Percentiles rank a stretch among this genome's conserved stretches.
Evolutionary conservation across 2,329 filamentous ascomycete genomes (phyloP).

Genomic region (Colletotrichum melonis): DNA sequence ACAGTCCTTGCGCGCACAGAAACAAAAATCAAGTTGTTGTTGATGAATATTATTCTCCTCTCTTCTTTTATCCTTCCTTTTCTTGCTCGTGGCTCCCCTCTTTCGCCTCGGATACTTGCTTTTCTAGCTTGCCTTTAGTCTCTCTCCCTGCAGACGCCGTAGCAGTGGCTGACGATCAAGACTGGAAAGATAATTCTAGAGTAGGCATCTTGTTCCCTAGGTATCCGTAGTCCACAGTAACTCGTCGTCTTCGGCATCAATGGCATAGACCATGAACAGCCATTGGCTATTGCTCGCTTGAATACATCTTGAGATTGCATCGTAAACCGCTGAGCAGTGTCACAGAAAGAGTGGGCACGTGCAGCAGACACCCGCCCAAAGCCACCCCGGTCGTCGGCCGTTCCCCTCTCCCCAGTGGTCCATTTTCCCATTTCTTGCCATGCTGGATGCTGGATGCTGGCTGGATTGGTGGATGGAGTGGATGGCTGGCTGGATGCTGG

Average conservation of each 20-base stretch:
- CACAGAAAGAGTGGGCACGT: slow-evolving; percentile 33
- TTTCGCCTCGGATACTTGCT: slow-evolving; percentile 23
- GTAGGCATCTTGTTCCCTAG: slow-evolving; percentile 1
- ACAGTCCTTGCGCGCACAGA: neutral
- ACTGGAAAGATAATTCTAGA: neutral
- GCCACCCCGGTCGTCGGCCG: neutral
- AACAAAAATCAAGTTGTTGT: slow-evolving; percentile 14
- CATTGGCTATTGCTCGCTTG: slow-evolving; percentile 9
- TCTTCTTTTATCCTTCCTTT: neutral
- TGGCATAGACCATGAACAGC: neutral
- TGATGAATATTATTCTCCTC: neutral
- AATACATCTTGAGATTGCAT: neutral
- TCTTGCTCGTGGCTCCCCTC: neutral
- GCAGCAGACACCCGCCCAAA: slow-evolving; percentile 24
- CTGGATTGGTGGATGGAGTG: too few relatives aligned
- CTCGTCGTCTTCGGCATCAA: neutral
- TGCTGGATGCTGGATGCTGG: too few relatives aligned
- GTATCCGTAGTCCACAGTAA: neutral
- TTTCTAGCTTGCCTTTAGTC: neutral
- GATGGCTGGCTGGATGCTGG: too few relatives aligned
- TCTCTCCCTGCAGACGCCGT: slow-evolving; percentile 24
- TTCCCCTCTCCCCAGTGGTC: slow-evolving; percentile 4
- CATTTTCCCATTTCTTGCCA: neutral
- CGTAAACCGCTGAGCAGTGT: slow-evolving; percentile 18
- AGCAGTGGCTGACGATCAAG: neutral